Conservation (phyloP, 2,329 filamentous ascomycete genomes). For the Conoideocrella luteorostrata region DNA sequence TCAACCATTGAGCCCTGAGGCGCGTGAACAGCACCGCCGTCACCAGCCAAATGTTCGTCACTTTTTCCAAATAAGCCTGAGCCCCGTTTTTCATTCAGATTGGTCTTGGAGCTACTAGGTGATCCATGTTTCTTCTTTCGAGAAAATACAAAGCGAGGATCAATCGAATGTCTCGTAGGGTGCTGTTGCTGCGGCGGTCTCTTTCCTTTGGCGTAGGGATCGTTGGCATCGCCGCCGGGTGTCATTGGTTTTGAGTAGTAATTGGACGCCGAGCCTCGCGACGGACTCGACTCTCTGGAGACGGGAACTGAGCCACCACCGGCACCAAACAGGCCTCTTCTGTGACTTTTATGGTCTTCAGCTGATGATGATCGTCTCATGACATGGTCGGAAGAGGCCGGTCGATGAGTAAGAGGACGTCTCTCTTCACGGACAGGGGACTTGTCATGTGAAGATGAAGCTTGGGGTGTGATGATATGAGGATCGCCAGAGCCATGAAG, state of each 20-base stretch:
- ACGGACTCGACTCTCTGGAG: slow-evolving; percentile 59
- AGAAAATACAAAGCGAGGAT: slow-evolving; percentile 79
- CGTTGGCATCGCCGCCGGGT: slow-evolving; percentile 71
- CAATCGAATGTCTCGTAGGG: slow-evolving; percentile 56
- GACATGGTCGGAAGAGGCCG: slow-evolving; percentile 34
- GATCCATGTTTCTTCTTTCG: slow-evolving; percentile 63
- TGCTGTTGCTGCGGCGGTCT: slow-evolving; percentile 64
- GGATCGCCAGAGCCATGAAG: slow-evolving; percentile 32
- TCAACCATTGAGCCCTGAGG: slow-evolving; percentile 81
- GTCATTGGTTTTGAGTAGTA: slow-evolving; percentile 70
- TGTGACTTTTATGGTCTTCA: slow-evolving; percentile 37
- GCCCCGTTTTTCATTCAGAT: slow-evolving; percentile 47
- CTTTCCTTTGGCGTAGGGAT: slow-evolving; percentile 80
- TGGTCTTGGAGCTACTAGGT: slow-evolving; percentile 45
- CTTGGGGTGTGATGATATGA: slow-evolving; percentile 60
- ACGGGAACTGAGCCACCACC: slow-evolving; percentile 48
- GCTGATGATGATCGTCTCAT: slow-evolving; percentile 35
- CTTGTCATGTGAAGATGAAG: slow-evolving; percentile 51
- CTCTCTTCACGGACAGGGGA: slow-evolving; percentile 35
- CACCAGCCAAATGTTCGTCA: slow-evolving; percentile 24
- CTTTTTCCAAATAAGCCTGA: slow-evolving; percentile 34
- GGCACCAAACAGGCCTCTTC: slow-evolving; percentile 48
- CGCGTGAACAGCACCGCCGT: slow-evolving; percentile 19
- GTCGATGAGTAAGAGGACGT: slow-evolving; percentile 34
- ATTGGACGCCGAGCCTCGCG: slow-evolving; percentile 53